These are phyloP conservation scores for Populus tomentosa DNA, from an alignment of 441 rosid genomes.

Conservation along the genomic window DNA sequence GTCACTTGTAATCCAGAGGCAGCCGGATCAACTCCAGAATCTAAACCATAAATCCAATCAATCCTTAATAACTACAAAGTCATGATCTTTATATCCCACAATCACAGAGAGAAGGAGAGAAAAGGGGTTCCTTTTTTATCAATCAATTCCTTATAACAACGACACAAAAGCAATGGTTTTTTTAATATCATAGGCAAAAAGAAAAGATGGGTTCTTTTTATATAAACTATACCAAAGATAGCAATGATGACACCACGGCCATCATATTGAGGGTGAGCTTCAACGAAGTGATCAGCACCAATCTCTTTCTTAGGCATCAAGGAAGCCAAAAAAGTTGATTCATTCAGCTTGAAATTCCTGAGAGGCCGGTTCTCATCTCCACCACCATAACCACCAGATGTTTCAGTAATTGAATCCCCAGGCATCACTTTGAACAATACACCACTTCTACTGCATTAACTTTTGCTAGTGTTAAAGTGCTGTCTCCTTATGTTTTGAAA, in stretches of 20 bases:
- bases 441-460: constrained; percentile 9
- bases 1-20: constrained; percentile 90
- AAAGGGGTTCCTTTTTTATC: background rate
- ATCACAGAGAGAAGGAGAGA: no score
- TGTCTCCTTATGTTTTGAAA: constrained; percentile 4
- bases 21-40: constrained; percentile 96
- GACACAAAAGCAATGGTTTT: background rate
- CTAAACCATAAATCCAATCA: constrained; percentile 30
- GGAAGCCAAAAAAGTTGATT: constrained; percentile 86
- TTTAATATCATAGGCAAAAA: background rate
- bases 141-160: background rate
- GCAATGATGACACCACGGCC: constrained; percentile 92
- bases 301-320: constrained; percentile 94
- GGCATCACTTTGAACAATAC: constrained; percentile 41
- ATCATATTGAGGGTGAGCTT: constrained; percentile 68
- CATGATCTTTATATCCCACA: no score
- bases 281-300: constrained; percentile 85
- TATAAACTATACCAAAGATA: constrained; percentile 58
- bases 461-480: background rate
- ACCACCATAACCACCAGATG: constrained; percentile 26
- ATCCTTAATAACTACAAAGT: background rate
- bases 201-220: background rate
- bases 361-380: constrained; percentile 52
- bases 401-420: constrained; percentile 45
- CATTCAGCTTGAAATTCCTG: constrained; percentile 63